A percentile compares a stretch with the other conserved stretches of the same genome.
These are phyloP conservation scores for Coemansia pectinata DNA, from an alignment of 192 early-diverging fungal species.

Conservation along the genomic window DNA sequence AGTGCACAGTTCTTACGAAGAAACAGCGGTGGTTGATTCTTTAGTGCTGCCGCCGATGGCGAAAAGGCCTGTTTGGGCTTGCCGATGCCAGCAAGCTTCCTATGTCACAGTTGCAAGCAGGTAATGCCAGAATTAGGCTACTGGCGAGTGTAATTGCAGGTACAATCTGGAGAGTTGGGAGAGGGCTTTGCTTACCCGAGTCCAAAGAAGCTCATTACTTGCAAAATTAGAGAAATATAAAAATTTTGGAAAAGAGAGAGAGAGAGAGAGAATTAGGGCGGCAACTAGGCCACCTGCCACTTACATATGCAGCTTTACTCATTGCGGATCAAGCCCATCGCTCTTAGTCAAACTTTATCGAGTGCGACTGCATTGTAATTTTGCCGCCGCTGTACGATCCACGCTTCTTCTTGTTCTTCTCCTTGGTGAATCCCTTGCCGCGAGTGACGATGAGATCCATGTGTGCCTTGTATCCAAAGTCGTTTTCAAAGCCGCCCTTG, in stretches of 20 bases:
- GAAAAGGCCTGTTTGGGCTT: constrained; percentile 45
- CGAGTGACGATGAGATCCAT: constrained; percentile 85
- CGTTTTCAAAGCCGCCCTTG: constrained; percentile 67
- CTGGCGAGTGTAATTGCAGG: not conserved
- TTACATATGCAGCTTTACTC: not conserved
- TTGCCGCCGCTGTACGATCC: constrained; percentile 91
- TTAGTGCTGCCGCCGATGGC: constrained; percentile 22
- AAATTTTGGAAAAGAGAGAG: not conserved
- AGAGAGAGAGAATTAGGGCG: not conserved
- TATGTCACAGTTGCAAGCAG: constrained; percentile 7
- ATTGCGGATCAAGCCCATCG: not conserved
- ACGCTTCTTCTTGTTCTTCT: constrained; percentile 98
- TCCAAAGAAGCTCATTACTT: constrained; percentile 55
- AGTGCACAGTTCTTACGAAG: constrained; percentile 72
- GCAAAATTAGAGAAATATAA: not conserved
- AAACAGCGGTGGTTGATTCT: constrained; percentile 53
- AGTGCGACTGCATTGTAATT: constrained; percentile 82
- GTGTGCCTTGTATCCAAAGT: constrained; percentile 93
- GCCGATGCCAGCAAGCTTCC: constrained; percentile 51
- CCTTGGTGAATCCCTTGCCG: constrained; percentile 90
- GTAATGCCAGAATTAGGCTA: not conserved
- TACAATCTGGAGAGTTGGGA: not conserved
- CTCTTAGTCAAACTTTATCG: constrained; percentile 76
- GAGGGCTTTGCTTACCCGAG: constrained; percentile 33
- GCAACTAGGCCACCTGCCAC: not conserved